Evolutionary conservation across 768 basidiomycete species (phyloP).

Genomic region (Boletus sp.): DNA sequence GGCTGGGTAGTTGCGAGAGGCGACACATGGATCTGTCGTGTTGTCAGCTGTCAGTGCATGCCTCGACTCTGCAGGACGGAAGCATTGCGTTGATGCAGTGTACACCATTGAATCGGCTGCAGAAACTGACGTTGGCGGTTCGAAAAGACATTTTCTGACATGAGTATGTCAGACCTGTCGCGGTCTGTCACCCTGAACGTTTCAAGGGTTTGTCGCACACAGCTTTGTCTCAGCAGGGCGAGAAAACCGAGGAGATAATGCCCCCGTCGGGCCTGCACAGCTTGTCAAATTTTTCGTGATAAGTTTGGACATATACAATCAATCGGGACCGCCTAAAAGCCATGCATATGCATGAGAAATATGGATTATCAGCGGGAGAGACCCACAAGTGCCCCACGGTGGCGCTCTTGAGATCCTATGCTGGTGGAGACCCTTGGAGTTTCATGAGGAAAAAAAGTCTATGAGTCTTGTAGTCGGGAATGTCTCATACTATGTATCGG

Average conservation of each 20-base stretch:
- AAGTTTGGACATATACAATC: background rate
- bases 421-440: background rate
- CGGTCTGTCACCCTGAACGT: constrained; percentile 7
- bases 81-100: background rate
- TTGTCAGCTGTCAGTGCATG: background rate
- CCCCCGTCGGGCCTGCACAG: no score
- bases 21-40: background rate
- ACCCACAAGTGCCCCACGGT: background rate
- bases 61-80: background rate
- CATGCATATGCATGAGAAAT: background rate
- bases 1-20: background rate
- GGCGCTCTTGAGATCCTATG: background rate
- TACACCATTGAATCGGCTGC: background rate
- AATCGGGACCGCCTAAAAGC: background rate
- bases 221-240: constrained; percentile 8
- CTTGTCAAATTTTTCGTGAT: no score
- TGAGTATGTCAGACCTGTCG: constrained; percentile 11
- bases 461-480: background rate
- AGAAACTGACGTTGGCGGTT: background rate
- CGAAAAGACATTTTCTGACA: constrained; percentile 1
- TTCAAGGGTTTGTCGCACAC: constrained; percentile 17
- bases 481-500: background rate
- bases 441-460: background rate
- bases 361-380: background rate
- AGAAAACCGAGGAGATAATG: constrained; percentile 20